Conservation (phyloP, 2,329 filamentous ascomycete genomes). For the Neopestalotiopsis clavispora region DNA sequence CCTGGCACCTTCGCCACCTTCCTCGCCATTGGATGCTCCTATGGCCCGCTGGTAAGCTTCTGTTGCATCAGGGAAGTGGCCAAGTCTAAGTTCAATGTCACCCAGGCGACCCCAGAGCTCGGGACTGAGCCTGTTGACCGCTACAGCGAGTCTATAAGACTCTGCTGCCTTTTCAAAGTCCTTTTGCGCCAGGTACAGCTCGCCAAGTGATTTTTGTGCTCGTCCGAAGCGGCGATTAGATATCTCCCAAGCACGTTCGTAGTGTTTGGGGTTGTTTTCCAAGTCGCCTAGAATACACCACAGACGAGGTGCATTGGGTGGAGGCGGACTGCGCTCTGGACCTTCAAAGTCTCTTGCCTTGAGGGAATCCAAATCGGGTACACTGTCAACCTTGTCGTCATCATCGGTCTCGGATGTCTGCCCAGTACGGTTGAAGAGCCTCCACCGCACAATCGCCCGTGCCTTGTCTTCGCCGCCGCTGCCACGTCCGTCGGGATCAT, state of each 20-base stretch:
- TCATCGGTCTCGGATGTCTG: slow-evolving; percentile 26
- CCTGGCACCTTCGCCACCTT: slow-evolving; percentile 87
- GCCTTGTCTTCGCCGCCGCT: slow-evolving; percentile 78
- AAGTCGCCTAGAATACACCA: slow-evolving; percentile 95
- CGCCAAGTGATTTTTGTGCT: slow-evolving; percentile 85
- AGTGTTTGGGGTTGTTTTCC: slow-evolving; percentile 74
- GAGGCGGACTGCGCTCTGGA: slow-evolving; percentile 70
- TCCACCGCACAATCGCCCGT: slow-evolving; percentile 73
- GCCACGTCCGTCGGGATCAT: slow-evolving; percentile 59
- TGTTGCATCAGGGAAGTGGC: slow-evolving; percentile 77
- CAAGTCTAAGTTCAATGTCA: slow-evolving; percentile 82
- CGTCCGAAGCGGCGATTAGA: slow-evolving; percentile 82
- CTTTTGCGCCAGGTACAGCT: slow-evolving; percentile 72
- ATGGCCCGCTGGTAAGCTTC: slow-evolving; percentile 86
- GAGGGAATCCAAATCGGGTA: slow-evolving; percentile 60
- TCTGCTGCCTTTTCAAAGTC: slow-evolving; percentile 73
- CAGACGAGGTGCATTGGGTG: slow-evolving; percentile 82
- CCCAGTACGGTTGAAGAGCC: slow-evolving; percentile 73
- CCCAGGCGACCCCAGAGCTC: slow-evolving; percentile 90
- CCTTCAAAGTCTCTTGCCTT: slow-evolving; percentile 61
- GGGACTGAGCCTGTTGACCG: slow-evolving; percentile 80
- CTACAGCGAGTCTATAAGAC: slow-evolving; percentile 78
- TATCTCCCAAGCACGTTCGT: slow-evolving; percentile 86
- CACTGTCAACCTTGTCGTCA: slow-evolving; percentile 41
- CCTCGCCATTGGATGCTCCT: slow-evolving; percentile 57